phyloP scores from a whole-genome alignment of 139 green algal genomes.

The Chloropicon primus region DNA sequence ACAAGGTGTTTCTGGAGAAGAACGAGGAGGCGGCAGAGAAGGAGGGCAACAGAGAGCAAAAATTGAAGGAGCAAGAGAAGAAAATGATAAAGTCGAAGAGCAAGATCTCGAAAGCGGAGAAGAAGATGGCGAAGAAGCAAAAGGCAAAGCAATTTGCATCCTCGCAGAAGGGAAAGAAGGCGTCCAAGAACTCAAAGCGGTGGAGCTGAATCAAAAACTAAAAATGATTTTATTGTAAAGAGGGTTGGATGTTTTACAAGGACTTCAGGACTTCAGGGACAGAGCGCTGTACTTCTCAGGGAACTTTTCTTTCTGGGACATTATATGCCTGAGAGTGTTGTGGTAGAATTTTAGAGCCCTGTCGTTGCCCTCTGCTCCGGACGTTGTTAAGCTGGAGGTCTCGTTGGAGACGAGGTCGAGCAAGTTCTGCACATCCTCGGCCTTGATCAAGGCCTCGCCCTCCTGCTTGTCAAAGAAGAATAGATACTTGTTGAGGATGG shows the following conservation, averaged over 20 bases:
- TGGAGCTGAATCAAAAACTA: conserved; percentile 53
- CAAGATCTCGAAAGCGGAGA: conserved; percentile 86
- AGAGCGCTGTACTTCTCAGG: background rate
- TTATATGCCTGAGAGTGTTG: conserved; percentile 26
- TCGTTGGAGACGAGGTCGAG: conserved; percentile 50
- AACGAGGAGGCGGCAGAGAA: conserved; percentile 60
- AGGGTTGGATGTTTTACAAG: no score
- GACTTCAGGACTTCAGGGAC: background rate
- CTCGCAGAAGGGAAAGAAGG: conserved; percentile 24
- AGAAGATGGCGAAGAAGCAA: conserved; percentile 58
- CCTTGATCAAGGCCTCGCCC: conserved; percentile 31
- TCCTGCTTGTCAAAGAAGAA: conserved; percentile 36
- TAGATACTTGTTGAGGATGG: conserved; percentile 72
- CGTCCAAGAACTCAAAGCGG: conserved; percentile 49
- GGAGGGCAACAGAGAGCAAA: conserved; percentile 49
- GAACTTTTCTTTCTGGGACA: conserved; percentile 13
- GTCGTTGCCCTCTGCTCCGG: conserved; percentile 15
- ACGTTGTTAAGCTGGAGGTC: conserved; percentile 18
- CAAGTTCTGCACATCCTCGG: conserved; percentile 27
- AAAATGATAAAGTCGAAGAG: conserved; percentile 71
- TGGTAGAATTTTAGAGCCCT: conserved; percentile 16
- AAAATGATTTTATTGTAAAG: no score
- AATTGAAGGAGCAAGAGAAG: conserved; percentile 49
- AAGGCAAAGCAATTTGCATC: conserved; percentile 58
- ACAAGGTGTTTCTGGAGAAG: conserved; percentile 82